Evolutionary conservation across 192 early-diverging fungal species (phyloP).

Genomic region (Linnemannia hyalina): DNA sequence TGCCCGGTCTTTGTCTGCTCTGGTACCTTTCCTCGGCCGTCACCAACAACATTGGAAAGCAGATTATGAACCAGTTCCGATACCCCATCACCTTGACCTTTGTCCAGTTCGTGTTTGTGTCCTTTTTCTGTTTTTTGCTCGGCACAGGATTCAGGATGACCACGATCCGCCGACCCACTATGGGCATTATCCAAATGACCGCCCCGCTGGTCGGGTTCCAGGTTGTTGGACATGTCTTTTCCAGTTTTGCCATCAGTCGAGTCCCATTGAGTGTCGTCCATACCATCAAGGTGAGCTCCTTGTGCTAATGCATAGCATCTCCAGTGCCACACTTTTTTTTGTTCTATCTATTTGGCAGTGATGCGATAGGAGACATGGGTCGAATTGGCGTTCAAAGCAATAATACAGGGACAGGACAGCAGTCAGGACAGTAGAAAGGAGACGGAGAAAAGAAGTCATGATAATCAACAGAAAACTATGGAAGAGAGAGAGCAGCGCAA

Average conservation of each 20-base stretch:
- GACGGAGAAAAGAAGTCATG: background rate
- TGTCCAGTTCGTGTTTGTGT: conserved; percentile 87
- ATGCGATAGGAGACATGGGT: background rate
- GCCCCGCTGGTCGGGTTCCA: conserved; percentile 83
- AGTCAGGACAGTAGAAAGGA: background rate
- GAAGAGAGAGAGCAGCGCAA: background rate
- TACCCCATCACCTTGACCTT: conserved; percentile 89
- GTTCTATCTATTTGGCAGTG: background rate
- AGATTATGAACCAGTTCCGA: conserved; percentile 79
- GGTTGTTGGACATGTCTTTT: conserved; percentile 89
- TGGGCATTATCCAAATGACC: conserved; percentile 71
- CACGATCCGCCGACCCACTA: conserved; percentile 67
- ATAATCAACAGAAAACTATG: background rate
- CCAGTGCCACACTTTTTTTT: background rate
- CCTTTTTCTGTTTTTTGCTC: conserved; percentile 68
- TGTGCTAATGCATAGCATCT: background rate
- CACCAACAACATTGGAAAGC: conserved; percentile 88
- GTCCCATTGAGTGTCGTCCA: conserved; percentile 90
- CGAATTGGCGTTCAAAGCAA: background rate
- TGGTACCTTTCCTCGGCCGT: conserved; percentile 90
- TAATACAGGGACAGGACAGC: background rate
- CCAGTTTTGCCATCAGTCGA: conserved; percentile 78
- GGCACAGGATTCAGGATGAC: conserved; percentile 54
- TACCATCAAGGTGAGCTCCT: conserved; percentile 83
- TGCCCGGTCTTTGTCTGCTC: conserved; percentile 76